These are phyloP conservation scores for Ophidiomyces ophidiicola DNA, from an alignment of 2,329 filamentous ascomycete genomes.

Conservation along the genomic window DNA sequence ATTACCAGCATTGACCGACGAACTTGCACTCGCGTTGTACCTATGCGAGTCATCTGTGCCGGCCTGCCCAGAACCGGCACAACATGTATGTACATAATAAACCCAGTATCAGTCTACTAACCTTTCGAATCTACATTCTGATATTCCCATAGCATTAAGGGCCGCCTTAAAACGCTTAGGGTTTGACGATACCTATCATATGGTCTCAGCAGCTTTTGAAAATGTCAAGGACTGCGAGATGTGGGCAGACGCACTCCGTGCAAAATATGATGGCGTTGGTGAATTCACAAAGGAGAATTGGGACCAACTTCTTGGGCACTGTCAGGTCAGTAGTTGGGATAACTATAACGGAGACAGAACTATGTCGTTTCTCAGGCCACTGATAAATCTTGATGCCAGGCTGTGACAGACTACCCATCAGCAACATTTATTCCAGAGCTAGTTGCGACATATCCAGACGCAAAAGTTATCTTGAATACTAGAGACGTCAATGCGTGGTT, in stretches of 20 bases:
- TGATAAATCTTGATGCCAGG: conserved; percentile 32
- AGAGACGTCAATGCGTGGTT: conserved; percentile 54
- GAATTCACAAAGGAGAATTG: conserved; percentile 55
- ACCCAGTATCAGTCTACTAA: too few relatives aligned
- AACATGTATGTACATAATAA: conserved; percentile 7
- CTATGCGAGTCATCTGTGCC: conserved; percentile 12
- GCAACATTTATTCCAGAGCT: conserved; percentile 57
- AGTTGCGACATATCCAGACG: conserved; percentile 59
- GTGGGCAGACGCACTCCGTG: conserved; percentile 56
- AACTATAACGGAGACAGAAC: background rate
- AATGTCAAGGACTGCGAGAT: conserved; percentile 45
- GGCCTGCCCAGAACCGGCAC: conserved; percentile 12
- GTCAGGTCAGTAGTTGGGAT: conserved; percentile 35
- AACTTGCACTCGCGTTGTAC: conserved; percentile 5
- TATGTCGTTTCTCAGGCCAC: background rate
- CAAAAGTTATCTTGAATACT: conserved; percentile 57
- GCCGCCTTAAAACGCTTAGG: conserved; percentile 54
- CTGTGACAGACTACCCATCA: conserved; percentile 57
- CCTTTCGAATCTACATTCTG: too few relatives aligned
- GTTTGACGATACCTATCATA: conserved; percentile 59
- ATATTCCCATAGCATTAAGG: conserved; percentile 45
- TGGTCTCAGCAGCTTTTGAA: conserved; percentile 60
- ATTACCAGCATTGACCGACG: conserved; percentile 6
- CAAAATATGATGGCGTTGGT: conserved; percentile 50
- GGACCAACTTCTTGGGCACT: conserved; percentile 55